phyloP scores from a whole-genome alignment of 2,329 filamentous ascomycete genomes.

The Didymella exigua region DNA sequence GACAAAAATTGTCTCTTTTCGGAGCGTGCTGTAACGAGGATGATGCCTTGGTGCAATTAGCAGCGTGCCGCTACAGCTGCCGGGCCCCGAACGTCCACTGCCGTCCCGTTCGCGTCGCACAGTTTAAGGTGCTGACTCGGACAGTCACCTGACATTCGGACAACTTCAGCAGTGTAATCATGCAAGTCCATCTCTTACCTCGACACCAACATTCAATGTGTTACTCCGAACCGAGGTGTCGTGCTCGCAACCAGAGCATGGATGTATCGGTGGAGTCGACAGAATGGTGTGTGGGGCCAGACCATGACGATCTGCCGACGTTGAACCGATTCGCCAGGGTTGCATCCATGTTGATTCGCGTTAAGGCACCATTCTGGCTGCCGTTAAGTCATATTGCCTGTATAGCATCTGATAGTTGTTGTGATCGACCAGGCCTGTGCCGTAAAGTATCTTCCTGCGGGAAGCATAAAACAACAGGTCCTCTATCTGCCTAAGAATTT shows the following conservation, averaged over 20 bases:
- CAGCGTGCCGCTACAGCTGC: neutral
- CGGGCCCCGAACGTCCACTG: neutral
- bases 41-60: neutral
- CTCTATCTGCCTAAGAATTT: too few species aligned
- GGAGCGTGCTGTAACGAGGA: neutral
- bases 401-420: too few species aligned
- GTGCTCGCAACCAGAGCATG: neutral
- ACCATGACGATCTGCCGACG: neutral
- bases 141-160: neutral
- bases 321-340: neutral
- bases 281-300: neutral
- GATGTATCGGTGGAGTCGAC: neutral
- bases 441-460: too few species aligned
- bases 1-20: neutral
- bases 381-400: slow-evolving; percentile 11
- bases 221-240: neutral
- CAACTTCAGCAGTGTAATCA: neutral
- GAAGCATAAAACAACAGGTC: too few species aligned
- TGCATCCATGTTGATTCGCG: neutral
- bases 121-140: neutral
- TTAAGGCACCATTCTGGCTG: neutral
- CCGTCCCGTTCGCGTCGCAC: neutral
- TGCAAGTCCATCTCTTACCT: neutral
- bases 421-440: too few species aligned
- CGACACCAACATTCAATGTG: neutral